Base-by-base conservation (phyloP, 495 filamentous ascomycete genomes). In the Usnea hakonensis region DNA sequence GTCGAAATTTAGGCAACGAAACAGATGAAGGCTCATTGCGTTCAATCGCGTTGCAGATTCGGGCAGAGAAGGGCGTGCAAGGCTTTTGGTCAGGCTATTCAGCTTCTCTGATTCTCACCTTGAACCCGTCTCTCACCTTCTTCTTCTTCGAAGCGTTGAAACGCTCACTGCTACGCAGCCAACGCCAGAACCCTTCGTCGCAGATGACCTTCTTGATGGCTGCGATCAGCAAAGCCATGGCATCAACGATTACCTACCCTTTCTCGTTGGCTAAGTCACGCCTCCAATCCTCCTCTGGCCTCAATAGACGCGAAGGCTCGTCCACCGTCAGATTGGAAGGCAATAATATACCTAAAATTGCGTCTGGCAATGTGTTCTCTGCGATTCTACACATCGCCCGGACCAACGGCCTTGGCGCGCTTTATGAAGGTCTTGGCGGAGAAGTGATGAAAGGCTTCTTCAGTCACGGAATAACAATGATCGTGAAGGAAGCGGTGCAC, bases 41-140 rank as follows among this genome's bases (percentile, higher is more conserved):
- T 4, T 79, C 86, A 30, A 90, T 90, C 48, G 79, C 86, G 21
- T 71, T 74, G 3, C 76, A 82, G 41, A 93, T 96, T 55, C 73
- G 76, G 14, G 61, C 73, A 2, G 89, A 94, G 69, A 87, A 89
- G 67, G 93, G 91, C 0, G 57, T 93, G 10, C 67, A 70, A 26
- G 91, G 91, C 0, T 89, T 96, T 65, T 96, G 93, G 92, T 89
- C 90, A 0, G 93, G 93, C 4, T 96, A 96, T 73, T 88, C 87
- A 16, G 91, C 91, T 0, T 83, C 81, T 33, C 72, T 94, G 56
- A 79, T 95, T 55, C 72, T 97, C 37, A 92, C 92, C 1, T 76
- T 96, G 1, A 96, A 97, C 68, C 92, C 92, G 11, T 85, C 85
- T 55, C 77, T 95, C 60, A 96, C 93, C 0, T 92, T 96, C 68